A percentile compares a stretch with the other conserved stretches of the same genome.
These are phyloP conservation scores for Perkinsus olseni DNA, from an alignment of 169 alveolate species.

Conservation along the genomic window DNA sequence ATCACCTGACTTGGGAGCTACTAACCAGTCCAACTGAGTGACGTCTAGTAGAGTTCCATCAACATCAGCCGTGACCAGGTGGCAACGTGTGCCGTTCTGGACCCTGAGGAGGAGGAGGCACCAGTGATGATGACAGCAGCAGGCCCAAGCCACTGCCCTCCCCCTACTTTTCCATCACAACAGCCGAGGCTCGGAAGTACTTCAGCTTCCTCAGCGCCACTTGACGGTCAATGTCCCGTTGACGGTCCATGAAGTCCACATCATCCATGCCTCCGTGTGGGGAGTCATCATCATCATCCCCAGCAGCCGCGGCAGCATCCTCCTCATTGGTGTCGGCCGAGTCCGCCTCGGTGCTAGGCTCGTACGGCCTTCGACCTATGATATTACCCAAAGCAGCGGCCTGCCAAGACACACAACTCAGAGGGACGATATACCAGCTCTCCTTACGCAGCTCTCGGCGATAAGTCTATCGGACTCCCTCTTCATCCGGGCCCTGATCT, in stretches of 20 bases:
- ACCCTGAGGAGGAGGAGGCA: too few relatives aligned
- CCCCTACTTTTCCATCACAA: neutral
- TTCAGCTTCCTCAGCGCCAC: neutral
- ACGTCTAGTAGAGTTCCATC: neutral
- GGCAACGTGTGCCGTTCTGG: neutral
- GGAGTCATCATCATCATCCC: neutral
- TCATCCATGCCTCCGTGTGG: neutral
- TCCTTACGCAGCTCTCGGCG: neutral
- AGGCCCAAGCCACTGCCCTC: too few relatives aligned
- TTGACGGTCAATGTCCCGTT: neutral
- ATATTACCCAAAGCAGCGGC: neutral
- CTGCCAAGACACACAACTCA: neutral
- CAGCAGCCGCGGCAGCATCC: neutral
- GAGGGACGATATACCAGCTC: neutral
- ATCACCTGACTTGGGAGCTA: neutral
- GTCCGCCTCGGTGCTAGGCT: neutral
- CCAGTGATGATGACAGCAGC: too few relatives aligned
- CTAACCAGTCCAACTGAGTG: neutral
- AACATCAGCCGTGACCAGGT: neutral
- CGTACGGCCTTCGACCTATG: neutral
- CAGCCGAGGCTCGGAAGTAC: neutral
- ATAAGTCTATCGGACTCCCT: neutral
- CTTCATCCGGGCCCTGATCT: neutral
- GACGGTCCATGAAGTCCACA: neutral
- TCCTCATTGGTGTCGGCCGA: neutral